Percentiles rank a stretch among this genome's conserved stretches.
Conservation (phyloP, 192 early-diverging fungal genomes). For the Coemansia sp. region DNA sequence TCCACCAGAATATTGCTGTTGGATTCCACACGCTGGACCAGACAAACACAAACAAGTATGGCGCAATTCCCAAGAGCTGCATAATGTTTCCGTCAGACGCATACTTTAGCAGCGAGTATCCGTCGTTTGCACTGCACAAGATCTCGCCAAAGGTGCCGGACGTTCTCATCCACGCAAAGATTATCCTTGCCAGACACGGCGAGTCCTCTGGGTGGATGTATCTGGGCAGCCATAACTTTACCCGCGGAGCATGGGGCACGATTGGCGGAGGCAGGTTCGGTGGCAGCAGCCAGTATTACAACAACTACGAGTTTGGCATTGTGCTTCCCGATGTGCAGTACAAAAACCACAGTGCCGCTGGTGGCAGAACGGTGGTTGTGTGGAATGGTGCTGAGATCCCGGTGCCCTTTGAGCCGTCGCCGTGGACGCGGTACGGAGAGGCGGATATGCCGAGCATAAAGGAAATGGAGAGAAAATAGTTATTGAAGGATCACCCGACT, state of each 20-base stretch:
- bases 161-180: slow-evolving; percentile 30
- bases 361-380: slow-evolving; percentile 17
- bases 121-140: slow-evolving; percentile 11
- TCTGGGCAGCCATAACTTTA: slow-evolving; percentile 46
- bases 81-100: slow-evolving; percentile 16
- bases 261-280: not conserved
- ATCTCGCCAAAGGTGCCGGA: slow-evolving; percentile 13
- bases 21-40: slow-evolving; percentile 41
- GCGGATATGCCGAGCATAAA: slow-evolving; percentile 20
- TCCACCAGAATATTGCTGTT: slow-evolving; percentile 2
- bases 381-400: slow-evolving; percentile 28
- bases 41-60: slow-evolving; percentile 19
- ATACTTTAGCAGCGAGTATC: slow-evolving; percentile 12
- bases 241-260: slow-evolving; percentile 39
- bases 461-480: too few relatives aligned
- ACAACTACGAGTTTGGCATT: slow-evolving; percentile 51
- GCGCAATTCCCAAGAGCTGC: not conserved
- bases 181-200: slow-evolving; percentile 21
- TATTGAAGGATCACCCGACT: too few relatives aligned
- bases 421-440: slow-evolving; percentile 24
- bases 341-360: not conserved
- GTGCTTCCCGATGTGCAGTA: slow-evolving; percentile 20
- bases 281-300: slow-evolving; percentile 4
- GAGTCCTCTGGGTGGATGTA: slow-evolving; percentile 40
- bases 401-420: slow-evolving; percentile 27